phyloP scores from a whole-genome alignment of 2,329 filamentous ascomycete genomes.

The Diplodia mutila region DNA sequence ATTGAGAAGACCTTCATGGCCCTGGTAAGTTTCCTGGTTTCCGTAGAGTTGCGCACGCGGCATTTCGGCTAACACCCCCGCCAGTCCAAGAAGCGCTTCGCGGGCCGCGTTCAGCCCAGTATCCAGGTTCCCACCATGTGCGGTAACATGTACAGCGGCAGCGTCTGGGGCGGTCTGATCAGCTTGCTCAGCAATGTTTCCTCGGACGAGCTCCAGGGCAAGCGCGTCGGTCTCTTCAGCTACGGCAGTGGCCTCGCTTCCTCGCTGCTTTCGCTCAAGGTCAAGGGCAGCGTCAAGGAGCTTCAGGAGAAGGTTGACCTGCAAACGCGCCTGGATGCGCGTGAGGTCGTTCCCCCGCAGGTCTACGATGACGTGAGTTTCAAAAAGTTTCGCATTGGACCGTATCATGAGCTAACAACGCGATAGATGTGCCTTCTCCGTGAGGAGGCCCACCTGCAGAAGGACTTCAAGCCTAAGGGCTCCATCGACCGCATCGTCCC shows the following conservation, averaged over 20 bases:
- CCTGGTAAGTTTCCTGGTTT: conserved; percentile 33
- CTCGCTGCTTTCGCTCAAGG: conserved; percentile 55
- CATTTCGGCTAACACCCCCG: background rate
- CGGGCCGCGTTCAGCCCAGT: conserved; percentile 53
- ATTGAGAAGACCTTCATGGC: conserved; percentile 59
- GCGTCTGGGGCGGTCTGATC: conserved; percentile 55
- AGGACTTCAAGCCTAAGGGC: conserved; percentile 52
- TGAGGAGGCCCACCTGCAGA: conserved; percentile 56
- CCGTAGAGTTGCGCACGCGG: background rate
- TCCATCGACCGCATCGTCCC: conserved; percentile 49
- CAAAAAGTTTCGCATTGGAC: background rate
- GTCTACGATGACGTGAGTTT: conserved; percentile 51
- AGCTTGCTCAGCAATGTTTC: conserved; percentile 53
- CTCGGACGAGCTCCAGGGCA: conserved; percentile 52
- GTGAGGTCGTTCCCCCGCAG: conserved; percentile 52
- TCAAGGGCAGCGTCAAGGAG: conserved; percentile 52
- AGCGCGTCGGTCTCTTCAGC: conserved; percentile 57
- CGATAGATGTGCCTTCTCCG: conserved; percentile 56
- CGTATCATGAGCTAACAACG: conserved; percentile 32
- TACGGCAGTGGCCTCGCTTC: conserved; percentile 57
- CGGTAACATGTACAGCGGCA: conserved; percentile 61
- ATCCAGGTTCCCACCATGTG: conserved; percentile 57
- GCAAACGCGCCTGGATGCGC: conserved; percentile 49
- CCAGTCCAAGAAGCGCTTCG: conserved; percentile 55
- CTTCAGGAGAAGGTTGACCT: conserved; percentile 54